A percentile compares a stretch with the other conserved stretches of the same genome.
phyloP scores from a whole-genome alignment of 2,329 filamentous ascomycete genomes.

The Fusarium sp. region DNA sequence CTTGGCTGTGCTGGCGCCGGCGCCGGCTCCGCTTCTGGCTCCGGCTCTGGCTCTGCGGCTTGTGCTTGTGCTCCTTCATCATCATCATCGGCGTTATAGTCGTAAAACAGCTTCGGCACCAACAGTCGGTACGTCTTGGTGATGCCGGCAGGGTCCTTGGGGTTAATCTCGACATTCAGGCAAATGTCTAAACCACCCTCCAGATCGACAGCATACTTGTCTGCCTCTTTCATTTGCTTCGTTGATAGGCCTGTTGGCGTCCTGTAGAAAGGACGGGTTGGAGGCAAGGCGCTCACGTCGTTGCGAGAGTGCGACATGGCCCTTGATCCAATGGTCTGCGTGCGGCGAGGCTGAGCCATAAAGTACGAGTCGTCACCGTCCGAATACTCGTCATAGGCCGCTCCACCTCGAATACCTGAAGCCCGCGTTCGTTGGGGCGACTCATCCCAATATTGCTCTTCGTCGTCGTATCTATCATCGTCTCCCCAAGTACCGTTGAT shows the following conservation, averaged over 20 bases:
- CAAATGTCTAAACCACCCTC: slow-evolving; percentile 87
- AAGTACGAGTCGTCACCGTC: slow-evolving; percentile 69
- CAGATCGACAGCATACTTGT: slow-evolving; percentile 74
- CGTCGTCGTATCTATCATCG: slow-evolving; percentile 49
- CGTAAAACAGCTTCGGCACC: slow-evolving; percentile 79
- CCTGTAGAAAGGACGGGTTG: slow-evolving; percentile 66
- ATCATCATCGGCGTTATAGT: slow-evolving; percentile 58
- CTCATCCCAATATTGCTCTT: slow-evolving; percentile 41
- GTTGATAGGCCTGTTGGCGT: slow-evolving; percentile 75
- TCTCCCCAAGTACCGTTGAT: slow-evolving; percentile 67
- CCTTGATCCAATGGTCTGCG: slow-evolving; percentile 45
- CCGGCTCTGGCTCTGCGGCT: neutral
- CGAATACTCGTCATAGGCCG: slow-evolving; percentile 60
- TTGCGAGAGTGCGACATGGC: slow-evolving; percentile 43
- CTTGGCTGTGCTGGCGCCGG: slow-evolving; percentile 43
- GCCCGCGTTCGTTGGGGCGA: slow-evolving; percentile 34
- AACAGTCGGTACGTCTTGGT: slow-evolving; percentile 89
- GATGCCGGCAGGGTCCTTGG: slow-evolving; percentile 85
- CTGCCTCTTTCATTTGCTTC: slow-evolving; percentile 67
- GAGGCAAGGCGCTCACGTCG: slow-evolving; percentile 37
- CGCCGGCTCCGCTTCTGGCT: slow-evolving; percentile 14
- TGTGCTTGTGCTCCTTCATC: slow-evolving; percentile 47
- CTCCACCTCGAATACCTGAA: slow-evolving; percentile 54
- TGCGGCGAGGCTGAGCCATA: slow-evolving; percentile 51
- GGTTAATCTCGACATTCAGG: slow-evolving; percentile 88